phyloP scores from a whole-genome alignment of 75 land plant genomes.

The Cupressus sempervirens region DNA sequence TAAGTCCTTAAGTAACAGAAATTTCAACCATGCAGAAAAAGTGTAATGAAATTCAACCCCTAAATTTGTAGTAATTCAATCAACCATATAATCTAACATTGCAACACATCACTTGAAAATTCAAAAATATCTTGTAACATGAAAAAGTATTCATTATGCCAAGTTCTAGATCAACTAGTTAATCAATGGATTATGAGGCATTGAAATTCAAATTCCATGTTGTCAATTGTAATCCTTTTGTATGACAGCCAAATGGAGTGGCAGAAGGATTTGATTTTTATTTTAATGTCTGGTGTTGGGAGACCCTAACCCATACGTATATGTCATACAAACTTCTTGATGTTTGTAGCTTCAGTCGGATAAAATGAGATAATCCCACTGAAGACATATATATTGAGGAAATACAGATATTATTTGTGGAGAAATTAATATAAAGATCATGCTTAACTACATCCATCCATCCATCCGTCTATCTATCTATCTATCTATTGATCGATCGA shows the following conservation, averaged over 20 bases:
- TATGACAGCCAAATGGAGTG: not conserved
- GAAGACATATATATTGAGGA: too few relatives aligned
- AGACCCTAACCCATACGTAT: not conserved
- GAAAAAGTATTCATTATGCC: not conserved
- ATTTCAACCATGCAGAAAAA: not conserved
- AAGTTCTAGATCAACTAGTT: not conserved
- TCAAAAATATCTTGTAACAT: not conserved
- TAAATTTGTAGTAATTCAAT: not conserved
- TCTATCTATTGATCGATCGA: too few relatives aligned
- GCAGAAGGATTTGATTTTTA: not conserved
- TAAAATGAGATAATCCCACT: too few relatives aligned
- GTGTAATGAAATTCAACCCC: not conserved
- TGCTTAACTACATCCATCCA: too few relatives aligned
- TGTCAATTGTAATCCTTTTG: not conserved
- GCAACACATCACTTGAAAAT: not conserved
- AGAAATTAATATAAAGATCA: too few relatives aligned
- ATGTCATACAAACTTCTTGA: not conserved
- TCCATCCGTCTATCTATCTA: too few relatives aligned
- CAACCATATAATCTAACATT: not conserved
- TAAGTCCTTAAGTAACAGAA: not conserved
- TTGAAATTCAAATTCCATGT: not conserved
- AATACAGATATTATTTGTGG: too few relatives aligned
- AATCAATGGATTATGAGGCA: not conserved
- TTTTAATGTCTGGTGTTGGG: not conserved
- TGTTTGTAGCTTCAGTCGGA: too few relatives aligned